Evolutionary conservation across 805 yeast genomes (phyloP), one percentile per base, ranked within the genome.

Genomic region (Maudiozyma saulgeensis): DNA sequence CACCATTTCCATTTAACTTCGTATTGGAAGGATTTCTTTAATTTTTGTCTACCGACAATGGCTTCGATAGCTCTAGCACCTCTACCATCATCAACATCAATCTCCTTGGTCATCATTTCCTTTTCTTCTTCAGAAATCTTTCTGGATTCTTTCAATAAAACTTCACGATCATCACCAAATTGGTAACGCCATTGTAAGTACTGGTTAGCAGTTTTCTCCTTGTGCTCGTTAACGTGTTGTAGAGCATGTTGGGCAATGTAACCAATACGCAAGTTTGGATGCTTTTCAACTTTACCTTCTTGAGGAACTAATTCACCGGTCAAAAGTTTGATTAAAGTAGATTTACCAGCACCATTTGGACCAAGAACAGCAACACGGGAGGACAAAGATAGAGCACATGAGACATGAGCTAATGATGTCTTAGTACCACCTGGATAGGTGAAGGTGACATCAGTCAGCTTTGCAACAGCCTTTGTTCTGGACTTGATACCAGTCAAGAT

Each of bases 311-410:
- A 74, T 69, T 91, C 99, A 56, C 87, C 99, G 9, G 98, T 93
- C 58, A 91, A 76, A 48, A 93, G 75, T 70, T 91, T 91, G 70
- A 93, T 91, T 62, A 93, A 77, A 16, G 99, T 91, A 12, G 97
- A 88, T 69, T 91, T 91, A 74, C 99, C 99, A 47, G 99, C 99
- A 77, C 99, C 99, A 68, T 91, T 91, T 53, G 98, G 97, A 49
- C 99, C 99, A 50, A 93, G 72, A 61, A 93, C 82, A 43, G 98
- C 98, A 55, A 91, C 96, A 72, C 99, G 83, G 34, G 98, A 91
- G n/a, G 96, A 87, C 56, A 91, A 74, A 2, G 96, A 86, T 52
- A 93, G 76, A n/a, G 96, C 85, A 69, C 95, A 87, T 2, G 96
- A 84, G 38, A 89, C 93, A 63, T 86, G 63, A 31, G 68, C 64